phyloP scores from a whole-genome alignment of 495 filamentous ascomycete genomes.

The Aspergillus indologenus region DNA sequence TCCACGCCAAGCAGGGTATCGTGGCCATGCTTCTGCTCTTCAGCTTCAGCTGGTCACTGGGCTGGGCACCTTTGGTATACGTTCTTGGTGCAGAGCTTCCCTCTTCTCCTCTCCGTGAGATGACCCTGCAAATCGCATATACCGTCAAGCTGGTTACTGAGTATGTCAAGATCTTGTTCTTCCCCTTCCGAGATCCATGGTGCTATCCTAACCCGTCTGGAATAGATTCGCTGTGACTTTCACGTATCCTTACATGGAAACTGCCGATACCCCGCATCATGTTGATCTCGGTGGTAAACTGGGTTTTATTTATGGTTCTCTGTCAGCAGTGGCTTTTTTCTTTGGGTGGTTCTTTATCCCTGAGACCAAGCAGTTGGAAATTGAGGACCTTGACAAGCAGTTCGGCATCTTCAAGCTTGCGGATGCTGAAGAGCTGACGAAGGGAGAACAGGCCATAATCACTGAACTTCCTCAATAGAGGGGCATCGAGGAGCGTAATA shows the following conservation, averaged over 20 bases:
- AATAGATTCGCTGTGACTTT: slow-evolving; percentile 16
- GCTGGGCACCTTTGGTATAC: not conserved
- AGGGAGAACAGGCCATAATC: too few relatives aligned
- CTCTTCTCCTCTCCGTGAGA: not conserved
- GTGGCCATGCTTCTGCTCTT: not conserved
- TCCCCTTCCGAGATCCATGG: not conserved
- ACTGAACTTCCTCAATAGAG: too few relatives aligned
- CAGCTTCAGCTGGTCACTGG: slow-evolving; percentile 1
- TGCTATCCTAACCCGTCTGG: not conserved
- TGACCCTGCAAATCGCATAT: slow-evolving; percentile 6
- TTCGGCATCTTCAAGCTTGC: slow-evolving; percentile 2
- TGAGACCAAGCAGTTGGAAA: slow-evolving; percentile 8
- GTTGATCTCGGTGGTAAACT: slow-evolving; percentile 8
- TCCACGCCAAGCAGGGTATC: not conserved
- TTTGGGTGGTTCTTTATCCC: slow-evolving; percentile 14
- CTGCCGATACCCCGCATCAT: not conserved
- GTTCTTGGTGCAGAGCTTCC: not conserved
- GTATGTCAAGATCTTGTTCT: too few relatives aligned
- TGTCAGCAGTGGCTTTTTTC: not conserved
- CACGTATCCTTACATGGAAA: slow-evolving; percentile 13
- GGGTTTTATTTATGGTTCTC: slow-evolving; percentile 13
- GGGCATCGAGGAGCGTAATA: too few relatives aligned
- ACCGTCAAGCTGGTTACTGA: not conserved
- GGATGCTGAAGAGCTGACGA: not conserved
- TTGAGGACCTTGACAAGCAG: slow-evolving; percentile 13